Conservation (phyloP, 2,329 filamentous ascomycete species). For the Pestalotiopsis sp. region DNA sequence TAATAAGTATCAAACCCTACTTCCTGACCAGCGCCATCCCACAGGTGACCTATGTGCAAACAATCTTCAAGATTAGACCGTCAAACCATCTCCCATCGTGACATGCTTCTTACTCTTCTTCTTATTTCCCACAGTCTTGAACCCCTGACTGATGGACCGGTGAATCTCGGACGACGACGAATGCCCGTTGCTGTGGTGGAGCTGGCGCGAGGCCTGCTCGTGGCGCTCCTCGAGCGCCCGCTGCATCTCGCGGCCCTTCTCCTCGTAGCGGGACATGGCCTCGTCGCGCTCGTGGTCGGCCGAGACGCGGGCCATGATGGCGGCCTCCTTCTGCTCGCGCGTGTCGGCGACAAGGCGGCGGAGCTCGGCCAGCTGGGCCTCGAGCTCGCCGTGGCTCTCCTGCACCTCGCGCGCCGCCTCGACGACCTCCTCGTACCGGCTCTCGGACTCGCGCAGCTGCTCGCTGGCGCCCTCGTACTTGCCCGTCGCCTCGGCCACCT, state of each 20-base stretch:
- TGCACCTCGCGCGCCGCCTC: not conserved
- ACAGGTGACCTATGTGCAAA: too few relatives aligned
- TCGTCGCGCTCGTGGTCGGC: slow-evolving; percentile 11
- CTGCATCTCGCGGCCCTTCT: slow-evolving; percentile 9
- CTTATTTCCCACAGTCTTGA: not conserved
- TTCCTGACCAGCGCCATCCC: too few relatives aligned
- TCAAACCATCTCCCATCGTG: not conserved
- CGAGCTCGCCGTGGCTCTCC: not conserved
- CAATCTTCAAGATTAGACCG: not conserved
- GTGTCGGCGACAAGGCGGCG: slow-evolving; percentile 2
- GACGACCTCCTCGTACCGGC: slow-evolving; percentile 4
- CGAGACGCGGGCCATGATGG: slow-evolving; percentile 4
- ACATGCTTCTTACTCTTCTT: not conserved
- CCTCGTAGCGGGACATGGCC: slow-evolving; percentile 9
- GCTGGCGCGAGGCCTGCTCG: not conserved
- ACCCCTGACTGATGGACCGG: not conserved
- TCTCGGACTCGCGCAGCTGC: slow-evolving; percentile 4
- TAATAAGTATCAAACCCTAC: too few relatives aligned
- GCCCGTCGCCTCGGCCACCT: not conserved
- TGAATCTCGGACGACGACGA: not conserved
- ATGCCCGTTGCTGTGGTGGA: not conserved
- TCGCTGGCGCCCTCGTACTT: not conserved
- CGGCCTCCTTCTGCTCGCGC: slow-evolving; percentile 8
- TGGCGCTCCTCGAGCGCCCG: not conserved
- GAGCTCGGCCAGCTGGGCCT: not conserved